Evolutionary conservation across 148 eudicot genomes (phyloP).

Genomic region (Chenopodium suecicum): DNA sequence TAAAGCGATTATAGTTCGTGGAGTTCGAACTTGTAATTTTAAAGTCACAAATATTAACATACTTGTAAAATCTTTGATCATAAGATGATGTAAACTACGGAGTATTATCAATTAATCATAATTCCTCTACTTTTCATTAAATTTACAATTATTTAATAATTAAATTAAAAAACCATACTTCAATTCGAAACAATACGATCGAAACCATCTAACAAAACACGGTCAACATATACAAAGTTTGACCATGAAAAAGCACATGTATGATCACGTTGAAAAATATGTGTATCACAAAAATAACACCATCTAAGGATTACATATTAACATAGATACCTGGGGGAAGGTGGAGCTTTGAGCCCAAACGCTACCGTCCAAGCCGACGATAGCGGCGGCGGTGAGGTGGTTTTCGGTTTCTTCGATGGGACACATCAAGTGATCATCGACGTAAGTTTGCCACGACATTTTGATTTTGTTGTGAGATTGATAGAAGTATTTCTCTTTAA

Average conservation of each 20-base stretch:
- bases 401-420: conserved; percentile 45
- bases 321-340: conserved; percentile 46
- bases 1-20: too few species aligned
- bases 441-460: conserved; percentile 62
- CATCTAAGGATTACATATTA: background rate
- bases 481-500: background rate
- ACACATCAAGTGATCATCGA: conserved; percentile 60
- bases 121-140: too few species aligned
- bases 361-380: conserved; percentile 47
- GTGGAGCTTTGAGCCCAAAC: conserved; percentile 50
- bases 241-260: too few species aligned
- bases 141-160: too few species aligned
- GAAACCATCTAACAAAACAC: too few species aligned
- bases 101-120: too few species aligned
- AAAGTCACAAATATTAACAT: background rate
- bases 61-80: background rate
- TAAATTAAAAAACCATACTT: too few species aligned
- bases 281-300: background rate
- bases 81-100: background rate
- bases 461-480: background rate
- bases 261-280: background rate
- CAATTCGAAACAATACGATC: too few species aligned
- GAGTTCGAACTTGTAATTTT: too few species aligned
- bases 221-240: too few species aligned
- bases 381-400: conserved; percentile 47